These are phyloP conservation scores for Lactarius hatsudake DNA, from an alignment of 768 basidiomycete species.

Conservation along the genomic window DNA sequence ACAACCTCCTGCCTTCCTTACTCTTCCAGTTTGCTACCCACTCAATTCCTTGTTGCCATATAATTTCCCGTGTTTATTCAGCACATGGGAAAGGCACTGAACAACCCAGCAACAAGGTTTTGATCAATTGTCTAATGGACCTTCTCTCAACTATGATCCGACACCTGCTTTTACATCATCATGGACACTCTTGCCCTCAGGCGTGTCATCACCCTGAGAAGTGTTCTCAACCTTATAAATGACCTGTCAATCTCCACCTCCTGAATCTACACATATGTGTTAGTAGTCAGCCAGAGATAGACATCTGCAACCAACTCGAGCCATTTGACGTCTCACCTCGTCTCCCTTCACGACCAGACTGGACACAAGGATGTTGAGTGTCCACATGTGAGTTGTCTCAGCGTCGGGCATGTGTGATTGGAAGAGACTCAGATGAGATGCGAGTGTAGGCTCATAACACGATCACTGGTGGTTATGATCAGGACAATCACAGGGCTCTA, in stretches of 20 bases:
- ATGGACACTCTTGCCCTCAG: not conserved
- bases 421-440: no score
- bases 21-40: not conserved
- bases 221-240: not conserved
- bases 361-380: not conserved
- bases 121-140: not conserved
- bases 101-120: not conserved
- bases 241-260: not conserved
- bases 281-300: not conserved
- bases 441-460: no score
- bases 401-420: no score
- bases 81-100: not conserved
- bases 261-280: not conserved
- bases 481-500: no score
- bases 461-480: no score
- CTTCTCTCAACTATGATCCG: not conserved
- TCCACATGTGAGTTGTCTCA: no score
- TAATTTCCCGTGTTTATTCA: not conserved
- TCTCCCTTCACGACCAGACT: not conserved
- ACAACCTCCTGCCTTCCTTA: not conserved
- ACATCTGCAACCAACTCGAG: not conserved
- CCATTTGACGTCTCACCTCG: not conserved
- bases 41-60: not conserved
- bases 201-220: not conserved
- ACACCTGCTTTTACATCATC: not conserved